Conservation (phyloP, 768 basidiomycete genomes). For the Lactarius psammicola region DNA sequence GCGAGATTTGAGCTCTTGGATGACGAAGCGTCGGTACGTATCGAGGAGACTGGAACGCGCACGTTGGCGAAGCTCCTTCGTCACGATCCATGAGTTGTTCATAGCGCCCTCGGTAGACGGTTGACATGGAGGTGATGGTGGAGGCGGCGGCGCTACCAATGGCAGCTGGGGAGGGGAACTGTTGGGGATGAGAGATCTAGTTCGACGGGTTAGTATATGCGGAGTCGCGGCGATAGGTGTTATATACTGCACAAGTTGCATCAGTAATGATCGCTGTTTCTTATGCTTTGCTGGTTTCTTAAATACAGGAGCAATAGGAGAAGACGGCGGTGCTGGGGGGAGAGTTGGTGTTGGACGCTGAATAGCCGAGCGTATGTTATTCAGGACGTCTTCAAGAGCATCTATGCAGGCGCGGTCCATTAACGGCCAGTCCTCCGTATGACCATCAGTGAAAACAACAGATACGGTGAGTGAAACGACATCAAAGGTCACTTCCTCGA, state of each 20-base stretch:
- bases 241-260: constrained; percentile 60
- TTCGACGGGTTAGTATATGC: constrained; percentile 14
- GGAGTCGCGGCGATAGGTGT: constrained; percentile 27
- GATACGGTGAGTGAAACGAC: constrained; percentile 45
- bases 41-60: constrained; percentile 71
- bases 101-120: constrained; percentile 22
- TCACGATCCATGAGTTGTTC: constrained; percentile 23
- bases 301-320: constrained; percentile 32
- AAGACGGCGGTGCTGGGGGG: constrained; percentile 17
- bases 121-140: neutral
- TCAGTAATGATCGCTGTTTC: constrained; percentile 67
- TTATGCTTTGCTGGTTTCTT: constrained; percentile 52
- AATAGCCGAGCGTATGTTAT: constrained; percentile 49
- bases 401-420: constrained; percentile 40
- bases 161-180: constrained; percentile 9
- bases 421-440: constrained; percentile 49
- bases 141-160: constrained; percentile 23
- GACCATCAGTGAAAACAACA: constrained; percentile 60
- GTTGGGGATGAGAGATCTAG: constrained; percentile 25
- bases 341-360: constrained; percentile 42
- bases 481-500: constrained; percentile 64
- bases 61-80: constrained; percentile 51
- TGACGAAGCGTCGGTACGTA: constrained; percentile 58
- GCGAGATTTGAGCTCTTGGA: constrained; percentile 48
- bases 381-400: constrained; percentile 50